Conservation (phyloP, 1,139 yeast species). For the Nadsonia commutata region DNA sequence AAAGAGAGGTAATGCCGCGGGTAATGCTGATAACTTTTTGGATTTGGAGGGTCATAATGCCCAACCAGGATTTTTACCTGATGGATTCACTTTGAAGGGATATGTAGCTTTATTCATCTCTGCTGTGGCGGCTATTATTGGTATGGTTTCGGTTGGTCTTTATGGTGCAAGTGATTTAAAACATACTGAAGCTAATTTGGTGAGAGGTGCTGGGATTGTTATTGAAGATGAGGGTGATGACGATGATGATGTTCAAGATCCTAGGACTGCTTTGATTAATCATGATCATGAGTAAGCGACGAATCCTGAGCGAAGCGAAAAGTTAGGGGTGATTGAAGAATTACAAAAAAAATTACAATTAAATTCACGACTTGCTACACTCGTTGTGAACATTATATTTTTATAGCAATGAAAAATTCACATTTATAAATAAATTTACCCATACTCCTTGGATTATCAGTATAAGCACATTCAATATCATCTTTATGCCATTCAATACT, state of each 20-base stretch:
- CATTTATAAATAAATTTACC: conserved; percentile 50
- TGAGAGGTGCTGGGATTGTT: conserved; percentile 8
- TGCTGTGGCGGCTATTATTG: conserved; percentile 56
- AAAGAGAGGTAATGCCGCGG: conserved; percentile 75
- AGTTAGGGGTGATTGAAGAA: too few relatives aligned
- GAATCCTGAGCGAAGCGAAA: too few relatives aligned
- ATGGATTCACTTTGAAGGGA: conserved; percentile 77
- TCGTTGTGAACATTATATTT: conserved; percentile 2
- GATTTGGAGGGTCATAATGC: conserved; percentile 60
- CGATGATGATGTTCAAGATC: conserved; percentile 9
- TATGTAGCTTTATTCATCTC: conserved; percentile 71
- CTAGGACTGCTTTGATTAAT: not conserved
- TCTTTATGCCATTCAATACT: conserved; percentile 31
- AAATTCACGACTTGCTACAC: not conserved
- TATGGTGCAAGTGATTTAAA: conserved; percentile 57
- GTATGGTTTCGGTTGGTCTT: conserved; percentile 52
- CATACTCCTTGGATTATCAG: conserved; percentile 38
- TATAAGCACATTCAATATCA: conserved; percentile 37
- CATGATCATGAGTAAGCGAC: too few relatives aligned
- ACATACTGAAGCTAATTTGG: not conserved
- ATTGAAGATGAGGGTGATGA: conserved; percentile 10
- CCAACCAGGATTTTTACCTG: conserved; percentile 49
- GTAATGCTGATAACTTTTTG: conserved; percentile 42
- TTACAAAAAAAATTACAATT: too few relatives aligned
- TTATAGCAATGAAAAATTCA: conserved; percentile 53